Conservation (phyloP, 805 yeast species). For the Ogataea glucozyma region DNA sequence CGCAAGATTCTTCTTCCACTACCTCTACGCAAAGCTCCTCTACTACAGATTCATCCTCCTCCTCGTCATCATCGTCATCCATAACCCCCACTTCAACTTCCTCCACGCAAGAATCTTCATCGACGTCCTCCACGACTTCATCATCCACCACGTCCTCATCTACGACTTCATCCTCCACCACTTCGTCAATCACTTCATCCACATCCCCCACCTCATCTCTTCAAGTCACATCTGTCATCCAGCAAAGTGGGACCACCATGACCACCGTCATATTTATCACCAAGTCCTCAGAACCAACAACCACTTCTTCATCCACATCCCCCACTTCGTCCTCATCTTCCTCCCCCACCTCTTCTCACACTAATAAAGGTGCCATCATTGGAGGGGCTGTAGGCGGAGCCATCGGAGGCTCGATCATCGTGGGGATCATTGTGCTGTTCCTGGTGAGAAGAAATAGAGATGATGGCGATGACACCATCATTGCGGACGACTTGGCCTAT, state of each 20-base stretch:
- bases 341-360: conserved; percentile 22
- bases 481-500: conserved; percentile 56
- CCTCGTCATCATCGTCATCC: conserved; percentile 21
- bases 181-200: conserved; percentile 20
- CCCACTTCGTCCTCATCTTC: conserved; percentile 29
- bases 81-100: conserved; percentile 6
- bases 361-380: conserved; percentile 36
- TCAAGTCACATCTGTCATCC: conserved; percentile 21
- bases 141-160: conserved; percentile 27
- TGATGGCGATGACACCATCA: conserved; percentile 40
- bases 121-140: conserved; percentile 20
- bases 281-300: conserved; percentile 16
- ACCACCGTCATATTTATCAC: conserved; percentile 34
- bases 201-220: conserved; percentile 17
- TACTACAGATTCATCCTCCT: conserved; percentile 16
- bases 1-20: conserved; percentile 1
- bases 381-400: conserved; percentile 42
- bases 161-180: conserved; percentile 16
- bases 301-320: conserved; percentile 18
- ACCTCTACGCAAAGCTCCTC: conserved; percentile 22
- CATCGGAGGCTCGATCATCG: conserved; percentile 29
- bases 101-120: conserved; percentile 26
- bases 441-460: conserved; percentile 38
- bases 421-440: conserved; percentile 33
- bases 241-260: conserved; percentile 25